Conservation (phyloP, 75 land plant species). For the Isoetes taiwanensis region DNA sequence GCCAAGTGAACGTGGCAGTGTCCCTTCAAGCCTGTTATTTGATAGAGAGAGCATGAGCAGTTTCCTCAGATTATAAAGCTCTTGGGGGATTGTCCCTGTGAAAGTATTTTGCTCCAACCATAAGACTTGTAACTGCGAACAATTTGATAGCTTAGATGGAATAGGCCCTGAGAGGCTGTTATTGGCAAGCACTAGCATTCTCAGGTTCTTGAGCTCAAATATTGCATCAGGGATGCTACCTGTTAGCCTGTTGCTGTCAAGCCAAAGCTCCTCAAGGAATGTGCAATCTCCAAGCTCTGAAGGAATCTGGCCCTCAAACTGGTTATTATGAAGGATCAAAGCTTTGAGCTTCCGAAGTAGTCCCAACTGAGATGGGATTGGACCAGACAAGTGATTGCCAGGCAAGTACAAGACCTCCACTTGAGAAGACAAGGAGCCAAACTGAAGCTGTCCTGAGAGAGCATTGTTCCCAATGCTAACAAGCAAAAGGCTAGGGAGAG, state of each 20-base stretch:
- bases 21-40: slow-evolving; percentile 10
- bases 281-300: background rate
- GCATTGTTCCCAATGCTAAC: no score
- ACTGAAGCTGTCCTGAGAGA: no score
- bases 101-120: slow-evolving; percentile 22
- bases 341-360: background rate
- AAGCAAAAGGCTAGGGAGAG: no score
- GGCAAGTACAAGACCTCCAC: slow-evolving; percentile 2
- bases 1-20: slow-evolving; percentile 32
- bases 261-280: background rate
- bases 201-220: background rate
- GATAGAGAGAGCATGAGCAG: slow-evolving; percentile 8
- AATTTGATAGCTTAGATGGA: slow-evolving; percentile 25
- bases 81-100: slow-evolving; percentile 14
- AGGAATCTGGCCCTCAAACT: background rate
- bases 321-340: background rate
- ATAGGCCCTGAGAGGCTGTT: slow-evolving; percentile 23
- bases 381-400: background rate
- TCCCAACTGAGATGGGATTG: background rate
- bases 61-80: slow-evolving; percentile 2
- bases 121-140: slow-evolving; percentile 24
- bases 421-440: no score
- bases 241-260: background rate
- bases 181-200: slow-evolving; percentile 3
- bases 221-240: background rate